Base-by-base conservation (phyloP, 305 asterid genomes). In the Solanum hybrid region DNA sequence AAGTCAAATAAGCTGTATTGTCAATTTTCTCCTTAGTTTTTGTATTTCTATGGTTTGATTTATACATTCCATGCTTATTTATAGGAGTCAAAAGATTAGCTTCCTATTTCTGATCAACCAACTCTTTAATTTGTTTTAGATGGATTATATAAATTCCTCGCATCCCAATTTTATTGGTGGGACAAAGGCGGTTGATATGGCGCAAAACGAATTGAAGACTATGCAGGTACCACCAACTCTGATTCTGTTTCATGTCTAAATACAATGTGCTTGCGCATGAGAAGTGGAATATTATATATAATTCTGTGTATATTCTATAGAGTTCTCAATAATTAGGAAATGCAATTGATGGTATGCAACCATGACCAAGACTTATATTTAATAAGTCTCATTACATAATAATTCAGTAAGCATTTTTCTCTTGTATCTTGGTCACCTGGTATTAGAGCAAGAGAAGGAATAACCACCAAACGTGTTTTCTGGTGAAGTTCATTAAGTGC, bases 121-220 rank as follows among this genome's bases (percentile, higher is more conserved):
- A 37, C 72, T 14, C 12, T 17, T 79, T 68, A n/a, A 79, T 68
- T 24, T 11, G 24, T 68, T 87, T 37, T 82, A 90, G 91, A 90
- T 87, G 90, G 91, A 41, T 45, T 90, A 79, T 72, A 90, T 90
- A 61, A 90, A 90, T 81, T 79, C 90, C 27, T 87, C 91, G 27
- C 89, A 90, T 45, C 90, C 91, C 22, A 41, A 70, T 79, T 90
- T 90, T 90, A 80, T 90, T 90, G 91, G 91, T 37, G 91, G 91
- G 85, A 87, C 45, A 26, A 87, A 39, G 76, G 91, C 91, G 10
- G 68, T 90, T 29, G 91, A 90, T 86, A 87, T 32, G 38, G 91
- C 91, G 3, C 77, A 87, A 89, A 70, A 10, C 8, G 89, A 90
- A 36, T 41, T 87, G 45, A 90, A n/a, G 79, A 68, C 89, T 80